Percentiles rank a stretch among this genome's conserved stretches.
phyloP scores from a whole-genome alignment of 495 filamentous ascomycete species.

The Lepidopterella palustris region DNA sequence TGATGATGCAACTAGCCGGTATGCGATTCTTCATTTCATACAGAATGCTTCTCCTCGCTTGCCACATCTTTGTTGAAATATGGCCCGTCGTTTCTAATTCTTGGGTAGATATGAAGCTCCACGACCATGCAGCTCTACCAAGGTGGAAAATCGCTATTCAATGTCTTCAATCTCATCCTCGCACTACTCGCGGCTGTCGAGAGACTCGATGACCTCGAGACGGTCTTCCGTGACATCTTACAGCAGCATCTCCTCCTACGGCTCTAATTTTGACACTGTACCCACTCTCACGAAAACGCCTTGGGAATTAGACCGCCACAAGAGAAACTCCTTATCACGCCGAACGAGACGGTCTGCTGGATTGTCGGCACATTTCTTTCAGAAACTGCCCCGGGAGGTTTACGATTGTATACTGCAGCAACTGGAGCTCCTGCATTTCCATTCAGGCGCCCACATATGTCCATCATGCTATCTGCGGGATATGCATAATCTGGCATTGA shows the following conservation, averaged over 20 bases:
- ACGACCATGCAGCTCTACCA: not conserved
- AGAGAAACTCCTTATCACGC: constrained; percentile 10
- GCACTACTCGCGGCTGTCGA: not conserved
- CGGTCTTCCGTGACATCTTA: constrained; percentile 5
- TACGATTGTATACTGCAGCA: constrained; percentile 52
- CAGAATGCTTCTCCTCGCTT: not conserved
- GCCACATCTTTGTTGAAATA: not conserved
- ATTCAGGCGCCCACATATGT: constrained; percentile 46
- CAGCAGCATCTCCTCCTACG: not conserved
- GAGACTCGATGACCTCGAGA: constrained; percentile 1
- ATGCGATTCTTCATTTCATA: not conserved
- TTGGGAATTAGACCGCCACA: constrained; percentile 32
- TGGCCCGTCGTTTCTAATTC: not conserved
- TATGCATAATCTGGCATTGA: constrained; percentile 59
- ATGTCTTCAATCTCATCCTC: constrained; percentile 14
- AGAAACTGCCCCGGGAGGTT: constrained; percentile 49
- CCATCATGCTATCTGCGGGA: constrained; percentile 75
- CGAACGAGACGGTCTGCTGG: constrained; percentile 1
- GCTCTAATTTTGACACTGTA: constrained; percentile 11
- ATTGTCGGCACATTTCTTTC: constrained; percentile 33
- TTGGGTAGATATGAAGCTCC: constrained; percentile 9
- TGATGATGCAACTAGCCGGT: constrained; percentile 1
- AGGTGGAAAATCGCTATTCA: not conserved
- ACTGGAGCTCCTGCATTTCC: constrained; percentile 45
- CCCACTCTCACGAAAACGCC: constrained; percentile 33